Conservation (phyloP, 345 rosid genomes). For the Syzygium aqueum region DNA sequence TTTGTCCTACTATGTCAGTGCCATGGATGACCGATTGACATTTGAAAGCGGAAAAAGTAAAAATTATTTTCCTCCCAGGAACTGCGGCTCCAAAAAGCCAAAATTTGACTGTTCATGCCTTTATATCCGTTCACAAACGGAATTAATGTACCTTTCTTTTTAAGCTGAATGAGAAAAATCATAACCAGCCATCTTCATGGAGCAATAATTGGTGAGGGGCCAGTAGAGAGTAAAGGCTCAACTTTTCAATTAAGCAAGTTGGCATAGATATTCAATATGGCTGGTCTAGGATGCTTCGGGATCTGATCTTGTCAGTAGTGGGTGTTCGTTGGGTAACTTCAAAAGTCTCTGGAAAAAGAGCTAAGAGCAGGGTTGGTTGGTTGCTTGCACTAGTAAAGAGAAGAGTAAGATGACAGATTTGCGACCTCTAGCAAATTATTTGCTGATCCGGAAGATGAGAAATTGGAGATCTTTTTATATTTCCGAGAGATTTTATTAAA, state of each 20-base stretch:
- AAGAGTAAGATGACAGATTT: not conserved
- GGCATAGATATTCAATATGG: not conserved
- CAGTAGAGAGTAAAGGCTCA: not conserved
- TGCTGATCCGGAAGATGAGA: not conserved
- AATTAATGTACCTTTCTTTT: not conserved
- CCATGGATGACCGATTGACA: not conserved
- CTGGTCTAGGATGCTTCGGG: not conserved
- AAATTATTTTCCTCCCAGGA: not conserved
- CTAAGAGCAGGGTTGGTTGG: not conserved
- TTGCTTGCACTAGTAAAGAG: not conserved
- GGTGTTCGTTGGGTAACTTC: not conserved
- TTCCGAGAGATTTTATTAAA: not conserved
- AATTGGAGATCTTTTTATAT: not conserved
- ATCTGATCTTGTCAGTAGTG: not conserved
- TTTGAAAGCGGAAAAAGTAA: not conserved
- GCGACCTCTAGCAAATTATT: not conserved
- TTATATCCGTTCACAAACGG: not conserved
- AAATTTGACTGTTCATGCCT: not conserved
- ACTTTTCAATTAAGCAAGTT: not conserved
- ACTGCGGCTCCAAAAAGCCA: not conserved
- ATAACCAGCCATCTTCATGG: not conserved
- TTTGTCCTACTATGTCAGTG: not conserved
- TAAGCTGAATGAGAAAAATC: not conserved
- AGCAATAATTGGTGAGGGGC: not conserved
- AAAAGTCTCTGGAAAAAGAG: not conserved